Base-by-base conservation (phyloP, 2,329 filamentous ascomycete species). In the Colletotrichum caudatum region DNA sequence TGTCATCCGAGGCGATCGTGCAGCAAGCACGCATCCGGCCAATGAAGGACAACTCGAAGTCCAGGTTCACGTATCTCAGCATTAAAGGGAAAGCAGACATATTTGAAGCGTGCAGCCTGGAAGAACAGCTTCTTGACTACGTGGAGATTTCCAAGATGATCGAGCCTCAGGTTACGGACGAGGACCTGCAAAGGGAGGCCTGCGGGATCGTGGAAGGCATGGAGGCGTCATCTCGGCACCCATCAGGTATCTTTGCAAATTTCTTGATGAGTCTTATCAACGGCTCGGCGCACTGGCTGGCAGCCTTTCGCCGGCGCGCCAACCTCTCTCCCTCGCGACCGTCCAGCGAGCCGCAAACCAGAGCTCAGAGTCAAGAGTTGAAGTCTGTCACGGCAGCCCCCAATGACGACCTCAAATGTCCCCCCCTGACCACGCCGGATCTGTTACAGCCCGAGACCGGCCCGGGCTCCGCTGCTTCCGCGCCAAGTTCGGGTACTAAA, bases 21-120 rank as follows among this genome's bases (percentile, higher is more conserved):
- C 69, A 67, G 2, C 74, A 67, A 41, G 78, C 78, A 70, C 54
- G 69, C 2, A 44, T 59, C 11, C 44, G 69, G 7, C 69, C 69
- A 14, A 35, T 69, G 18, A 71, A 71, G 46, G 58, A 50, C 1
- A 61, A 66, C 5, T 46, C 51, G 2, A 67, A 51, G 26, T 71
- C 68, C 9, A 64, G 63, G 9, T 60, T 71, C 11, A 73, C 71
- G 1, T 71, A 71, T 12, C 67, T 73, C 18, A 67, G 62, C 44
- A 73, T 73, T 41, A 71, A 67, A 33, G 71, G 71, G 1, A 73
- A 73, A 26, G 63, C 58, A 46, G 37, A 64, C 41, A 73, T 71
- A 18, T 73, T 73, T 16, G 68, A 71, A 4, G 63, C 48, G 3
- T 73, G 71, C 14, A 9, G 37, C 20, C 12, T 73, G 20, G 71